These are phyloP conservation scores for Pyrrhoderma lamaoense DNA, from an alignment of 1,284 basidiomycete species.

Conservation along the genomic window DNA sequence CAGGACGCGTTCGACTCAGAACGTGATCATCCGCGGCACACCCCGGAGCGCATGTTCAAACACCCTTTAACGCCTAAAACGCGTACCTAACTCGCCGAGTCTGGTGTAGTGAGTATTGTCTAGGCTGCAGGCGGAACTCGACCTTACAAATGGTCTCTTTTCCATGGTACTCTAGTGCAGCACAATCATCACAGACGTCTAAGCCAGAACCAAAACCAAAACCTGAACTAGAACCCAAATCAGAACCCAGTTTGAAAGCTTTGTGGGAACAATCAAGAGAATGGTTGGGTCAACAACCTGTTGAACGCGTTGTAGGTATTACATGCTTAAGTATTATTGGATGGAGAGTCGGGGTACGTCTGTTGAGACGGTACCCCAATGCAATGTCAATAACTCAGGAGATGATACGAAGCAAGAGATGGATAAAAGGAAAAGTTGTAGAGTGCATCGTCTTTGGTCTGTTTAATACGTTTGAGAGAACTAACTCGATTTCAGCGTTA, in stretches of 20 bases:
- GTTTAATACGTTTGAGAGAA: not conserved
- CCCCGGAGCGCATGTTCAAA: too few species aligned
- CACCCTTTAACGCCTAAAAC: too few species aligned
- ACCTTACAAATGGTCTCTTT: not conserved
- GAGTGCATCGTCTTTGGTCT: constrained; percentile 37
- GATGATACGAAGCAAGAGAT: constrained; percentile 36
- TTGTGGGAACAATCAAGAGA: not conserved
- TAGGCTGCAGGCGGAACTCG: too few species aligned
- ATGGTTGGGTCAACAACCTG: not conserved
- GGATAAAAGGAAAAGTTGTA: constrained; percentile 70
- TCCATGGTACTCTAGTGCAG: not conserved
- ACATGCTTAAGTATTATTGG: constrained; percentile 38
- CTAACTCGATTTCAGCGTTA: constrained; percentile 46
- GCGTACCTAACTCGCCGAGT: too few species aligned
- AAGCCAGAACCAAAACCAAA: not conserved
- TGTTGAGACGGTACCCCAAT: constrained; percentile 47
- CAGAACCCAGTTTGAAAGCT: too few species aligned
- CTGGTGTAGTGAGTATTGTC: too few species aligned
- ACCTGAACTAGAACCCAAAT: too few species aligned
- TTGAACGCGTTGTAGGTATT: constrained; percentile 21
- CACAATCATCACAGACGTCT: too few species aligned
- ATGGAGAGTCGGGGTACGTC: constrained; percentile 31
- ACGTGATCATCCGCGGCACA: too few species aligned
- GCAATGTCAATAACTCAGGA: constrained; percentile 41
- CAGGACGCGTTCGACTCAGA: too few species aligned